phyloP scores from a whole-genome alignment of 495 filamentous ascomycete genomes.

The Parathielavia hyrcaniae region DNA sequence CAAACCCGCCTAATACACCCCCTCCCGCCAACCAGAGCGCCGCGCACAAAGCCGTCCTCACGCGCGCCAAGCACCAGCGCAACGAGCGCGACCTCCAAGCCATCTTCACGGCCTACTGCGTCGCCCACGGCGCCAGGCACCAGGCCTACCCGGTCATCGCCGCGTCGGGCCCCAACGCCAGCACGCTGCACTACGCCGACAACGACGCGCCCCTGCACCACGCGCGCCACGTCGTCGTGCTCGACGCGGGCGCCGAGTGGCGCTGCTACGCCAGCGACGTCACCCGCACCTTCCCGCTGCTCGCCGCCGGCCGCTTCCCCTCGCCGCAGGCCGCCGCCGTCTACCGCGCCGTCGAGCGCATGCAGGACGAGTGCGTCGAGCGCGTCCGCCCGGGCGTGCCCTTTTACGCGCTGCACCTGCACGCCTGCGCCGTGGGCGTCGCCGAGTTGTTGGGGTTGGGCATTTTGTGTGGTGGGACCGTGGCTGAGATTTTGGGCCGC shows the following conservation, averaged over 20 bases:
- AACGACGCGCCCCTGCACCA: constrained; percentile 66
- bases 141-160: constrained; percentile 88
- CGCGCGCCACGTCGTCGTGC: constrained; percentile 63
- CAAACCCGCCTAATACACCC: neutral
- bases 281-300: constrained; percentile 78
- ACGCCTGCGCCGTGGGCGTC: constrained; percentile 67
- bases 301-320: constrained; percentile 51
- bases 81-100: constrained; percentile 84
- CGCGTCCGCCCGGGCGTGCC: constrained; percentile 57
- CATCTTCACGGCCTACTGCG: constrained; percentile 63
- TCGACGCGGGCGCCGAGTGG: constrained; percentile 85
- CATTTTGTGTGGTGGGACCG: constrained; percentile 52
- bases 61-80: constrained; percentile 49
- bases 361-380: no score
- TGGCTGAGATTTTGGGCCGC: constrained; percentile 57
- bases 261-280: constrained; percentile 85
- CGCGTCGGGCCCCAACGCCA: constrained; percentile 68
- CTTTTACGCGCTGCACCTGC: constrained; percentile 61
- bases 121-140: constrained; percentile 60
- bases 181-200: constrained; percentile 74
- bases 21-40: constrained; percentile 35
- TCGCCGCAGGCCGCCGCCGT: constrained; percentile 60
- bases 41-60: constrained; percentile 65
- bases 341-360: constrained; percentile 60
- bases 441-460: constrained; percentile 64